These are phyloP conservation scores for Carex myosuroides DNA, from an alignment of 176 grass and related monocot species.

Conservation along the genomic window DNA sequence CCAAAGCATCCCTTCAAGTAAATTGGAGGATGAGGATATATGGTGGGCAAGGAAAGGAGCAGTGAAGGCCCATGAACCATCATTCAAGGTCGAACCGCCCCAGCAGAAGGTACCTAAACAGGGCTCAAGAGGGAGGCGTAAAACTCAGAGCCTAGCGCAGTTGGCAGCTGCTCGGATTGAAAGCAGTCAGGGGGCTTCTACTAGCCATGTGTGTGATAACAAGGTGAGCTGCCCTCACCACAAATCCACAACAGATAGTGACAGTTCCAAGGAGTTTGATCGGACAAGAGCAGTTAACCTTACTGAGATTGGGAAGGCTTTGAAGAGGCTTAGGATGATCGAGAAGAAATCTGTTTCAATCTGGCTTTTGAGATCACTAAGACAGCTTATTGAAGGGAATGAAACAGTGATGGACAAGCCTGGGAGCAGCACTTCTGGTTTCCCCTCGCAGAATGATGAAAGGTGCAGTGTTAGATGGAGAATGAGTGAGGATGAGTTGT, in stretches of 20 bases:
- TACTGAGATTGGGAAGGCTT: conserved; percentile 59
- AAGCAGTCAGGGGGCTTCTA: conserved; percentile 90
- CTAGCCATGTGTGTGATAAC: conserved; percentile 96
- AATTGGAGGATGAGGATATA: conserved; percentile 86
- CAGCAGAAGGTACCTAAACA: conserved; percentile 56
- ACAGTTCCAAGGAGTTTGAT: conserved; percentile 59
- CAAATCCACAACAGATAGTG: conserved; percentile 54
- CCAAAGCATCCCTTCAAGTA: conserved; percentile 48
- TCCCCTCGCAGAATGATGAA: conserved; percentile 44
- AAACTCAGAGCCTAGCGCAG: conserved; percentile 92
- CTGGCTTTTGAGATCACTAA: conserved; percentile 86
- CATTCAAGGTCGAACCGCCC: conserved; percentile 57
- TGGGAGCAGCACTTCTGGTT: conserved; percentile 42
- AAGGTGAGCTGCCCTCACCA: conserved; percentile 82
- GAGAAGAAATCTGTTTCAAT: conserved; percentile 84
- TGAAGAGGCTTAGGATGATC: conserved; percentile 79
- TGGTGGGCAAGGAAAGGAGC: conserved; percentile 91
- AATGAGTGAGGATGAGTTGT: conserved; percentile 78
- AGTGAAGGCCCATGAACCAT: conserved; percentile 54
- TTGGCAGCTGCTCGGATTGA: conserved; percentile 86
- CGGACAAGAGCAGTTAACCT: conserved; percentile 36
- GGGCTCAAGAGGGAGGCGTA: conserved; percentile 75
- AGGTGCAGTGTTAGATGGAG: conserved; percentile 53
- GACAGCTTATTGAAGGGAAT: conserved; percentile 84
- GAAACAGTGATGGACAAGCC: conserved; percentile 53